Percentiles rank a stretch among this genome's conserved stretches.
These are phyloP conservation scores for Ocimum tenuiflorum DNA, from an alignment of 257 asterid species.

Conservation along the genomic window DNA sequence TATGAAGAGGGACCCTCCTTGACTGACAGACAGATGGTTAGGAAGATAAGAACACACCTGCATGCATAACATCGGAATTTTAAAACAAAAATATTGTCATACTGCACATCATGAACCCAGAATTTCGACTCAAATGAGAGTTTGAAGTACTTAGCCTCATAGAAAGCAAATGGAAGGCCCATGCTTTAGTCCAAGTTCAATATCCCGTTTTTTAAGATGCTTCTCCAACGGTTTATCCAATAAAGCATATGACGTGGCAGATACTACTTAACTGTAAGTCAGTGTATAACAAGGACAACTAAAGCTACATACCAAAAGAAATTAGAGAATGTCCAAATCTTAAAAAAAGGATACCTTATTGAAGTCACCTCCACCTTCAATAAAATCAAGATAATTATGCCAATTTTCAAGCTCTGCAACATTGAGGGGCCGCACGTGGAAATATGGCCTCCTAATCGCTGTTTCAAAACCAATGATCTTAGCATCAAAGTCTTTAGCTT, in stretches of 20 bases:
- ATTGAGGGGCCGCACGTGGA: slow-evolving; percentile 91
- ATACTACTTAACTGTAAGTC: slow-evolving; percentile 92
- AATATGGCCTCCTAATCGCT: slow-evolving; percentile 93
- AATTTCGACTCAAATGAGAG: slow-evolving; percentile 93
- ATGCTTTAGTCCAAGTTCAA: slow-evolving; percentile 98
- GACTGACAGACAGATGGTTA: slow-evolving; percentile 94
- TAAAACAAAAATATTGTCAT: slow-evolving; percentile 42
- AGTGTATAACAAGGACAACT: slow-evolving; percentile 77
- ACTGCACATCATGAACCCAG: slow-evolving; percentile 84
- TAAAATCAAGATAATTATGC: slow-evolving; percentile 87
- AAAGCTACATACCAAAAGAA: slow-evolving; percentile 55
- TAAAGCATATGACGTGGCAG: slow-evolving; percentile 85
- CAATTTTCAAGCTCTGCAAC: slow-evolving; percentile 92
- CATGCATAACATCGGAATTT: slow-evolving; percentile 94
- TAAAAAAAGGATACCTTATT: slow-evolving; percentile 88
- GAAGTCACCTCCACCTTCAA: slow-evolving; percentile 76
- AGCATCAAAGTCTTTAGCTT: slow-evolving; percentile 86
- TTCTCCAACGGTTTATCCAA: slow-evolving; percentile 97
- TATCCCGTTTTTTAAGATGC: slow-evolving; percentile 85
- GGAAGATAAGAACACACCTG: slow-evolving; percentile 99
- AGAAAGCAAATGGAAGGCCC: slow-evolving; percentile 93
- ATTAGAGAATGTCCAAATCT: slow-evolving; percentile 26
- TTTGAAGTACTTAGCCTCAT: slow-evolving; percentile 97
- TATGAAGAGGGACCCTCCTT: slow-evolving; percentile 82
- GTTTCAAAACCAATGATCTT: slow-evolving; percentile 91